These are phyloP conservation scores for Cladosporium halotolerans DNA, from an alignment of 2,329 filamentous ascomycete genomes.

Conservation along the genomic window DNA sequence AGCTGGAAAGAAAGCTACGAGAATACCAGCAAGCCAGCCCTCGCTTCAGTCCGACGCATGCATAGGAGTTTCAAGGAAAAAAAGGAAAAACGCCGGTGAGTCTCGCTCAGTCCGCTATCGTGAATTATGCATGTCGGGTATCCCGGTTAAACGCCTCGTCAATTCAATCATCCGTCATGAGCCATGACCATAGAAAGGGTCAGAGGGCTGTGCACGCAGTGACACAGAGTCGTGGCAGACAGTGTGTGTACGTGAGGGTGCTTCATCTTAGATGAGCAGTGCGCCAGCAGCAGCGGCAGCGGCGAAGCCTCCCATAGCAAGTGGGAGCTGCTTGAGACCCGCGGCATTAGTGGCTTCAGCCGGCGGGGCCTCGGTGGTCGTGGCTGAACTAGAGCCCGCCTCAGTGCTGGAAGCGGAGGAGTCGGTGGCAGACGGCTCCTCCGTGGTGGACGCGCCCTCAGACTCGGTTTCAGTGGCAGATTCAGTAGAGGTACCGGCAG, in stretches of 20 bases:
- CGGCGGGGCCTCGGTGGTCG: conserved; percentile 17
- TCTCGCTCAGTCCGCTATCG: conserved; percentile 6
- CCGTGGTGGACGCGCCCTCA: conserved; percentile 1
- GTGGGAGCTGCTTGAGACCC: conserved; percentile 15
- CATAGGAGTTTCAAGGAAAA: neutral
- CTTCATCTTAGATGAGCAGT: conserved; percentile 16
- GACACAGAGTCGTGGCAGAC: neutral
- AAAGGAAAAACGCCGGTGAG: neutral
- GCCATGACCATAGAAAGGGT: neutral
- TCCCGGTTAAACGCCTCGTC: conserved; percentile 9
- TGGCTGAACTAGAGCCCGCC: conserved; percentile 9
- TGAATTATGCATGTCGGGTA: conserved; percentile 11
- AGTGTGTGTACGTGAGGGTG: neutral
- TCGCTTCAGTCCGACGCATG: conserved; percentile 6
- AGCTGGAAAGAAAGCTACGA: conserved; percentile 5
- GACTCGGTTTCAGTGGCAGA: conserved; percentile 1
- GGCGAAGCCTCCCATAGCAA: conserved; percentile 17
- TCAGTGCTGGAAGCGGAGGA: conserved; percentile 13
- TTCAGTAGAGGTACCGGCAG: neutral
- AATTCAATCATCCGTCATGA: conserved; percentile 3
- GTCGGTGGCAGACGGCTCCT: conserved; percentile 3
- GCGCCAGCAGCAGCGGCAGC: conserved; percentile 20
- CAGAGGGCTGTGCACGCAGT: neutral
- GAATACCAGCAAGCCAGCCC: conserved; percentile 5
- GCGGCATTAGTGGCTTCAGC: conserved; percentile 16